These are phyloP conservation scores for Nitzschia inconspicua DNA, from an alignment of 108 stramenopile species.

Conservation along the genomic window DNA sequence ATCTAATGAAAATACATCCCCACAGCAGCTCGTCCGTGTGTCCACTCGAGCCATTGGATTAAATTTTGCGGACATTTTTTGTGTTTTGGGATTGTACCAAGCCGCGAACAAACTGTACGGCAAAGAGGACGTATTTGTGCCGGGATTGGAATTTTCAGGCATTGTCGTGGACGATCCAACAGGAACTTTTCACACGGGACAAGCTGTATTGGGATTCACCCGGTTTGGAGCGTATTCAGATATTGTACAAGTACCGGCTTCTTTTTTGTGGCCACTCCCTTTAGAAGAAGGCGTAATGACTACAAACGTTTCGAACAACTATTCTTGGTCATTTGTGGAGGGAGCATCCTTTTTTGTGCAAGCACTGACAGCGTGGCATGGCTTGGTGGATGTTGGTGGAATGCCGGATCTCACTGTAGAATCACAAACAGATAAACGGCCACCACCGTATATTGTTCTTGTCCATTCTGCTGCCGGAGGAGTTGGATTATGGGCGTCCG, in stretches of 20 bases:
- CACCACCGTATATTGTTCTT: conserved; percentile 13
- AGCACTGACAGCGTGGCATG: conserved; percentile 37
- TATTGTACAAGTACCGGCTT: conserved; percentile 19
- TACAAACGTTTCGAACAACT: not conserved
- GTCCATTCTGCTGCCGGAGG: conserved; percentile 34
- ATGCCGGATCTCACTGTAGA: conserved; percentile 4
- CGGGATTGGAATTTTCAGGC: conserved; percentile 46
- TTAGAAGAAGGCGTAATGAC: too few species aligned
- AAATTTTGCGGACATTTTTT: conserved; percentile 50
- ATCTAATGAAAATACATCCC: not conserved
- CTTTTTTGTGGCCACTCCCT: conserved; percentile 6
- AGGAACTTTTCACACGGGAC: not conserved
- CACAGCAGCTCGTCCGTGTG: not conserved
- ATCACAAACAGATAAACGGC: not conserved
- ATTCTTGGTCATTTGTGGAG: conserved; percentile 32
- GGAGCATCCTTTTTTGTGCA: conserved; percentile 39
- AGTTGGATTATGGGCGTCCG: conserved; percentile 34
- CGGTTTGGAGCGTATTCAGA: conserved; percentile 42
- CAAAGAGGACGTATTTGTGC: conserved; percentile 14
- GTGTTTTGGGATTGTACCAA: conserved; percentile 35
- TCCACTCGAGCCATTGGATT: conserved; percentile 32
- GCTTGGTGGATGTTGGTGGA: conserved; percentile 21
- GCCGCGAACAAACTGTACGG: conserved; percentile 16
- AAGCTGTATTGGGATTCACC: conserved; percentile 23
- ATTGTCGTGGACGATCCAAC: conserved; percentile 11